Conservation (phyloP, 2,329 filamentous ascomycete species). For the Ophiosphaerella korrae region DNA sequence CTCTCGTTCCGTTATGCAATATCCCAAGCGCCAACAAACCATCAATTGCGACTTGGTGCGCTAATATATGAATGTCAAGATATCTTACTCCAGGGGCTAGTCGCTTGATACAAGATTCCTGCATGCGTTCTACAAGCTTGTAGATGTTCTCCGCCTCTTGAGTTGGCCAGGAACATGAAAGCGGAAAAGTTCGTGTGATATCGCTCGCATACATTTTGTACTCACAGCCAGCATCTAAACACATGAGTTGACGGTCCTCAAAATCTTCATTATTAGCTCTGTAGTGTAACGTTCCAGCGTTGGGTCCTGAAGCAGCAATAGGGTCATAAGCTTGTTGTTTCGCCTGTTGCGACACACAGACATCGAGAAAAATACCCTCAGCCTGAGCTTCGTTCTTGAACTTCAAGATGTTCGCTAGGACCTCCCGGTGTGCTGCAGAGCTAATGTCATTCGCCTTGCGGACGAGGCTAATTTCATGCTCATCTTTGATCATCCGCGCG, state of each 20-base stretch:
- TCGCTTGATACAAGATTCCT: constrained; percentile 71
- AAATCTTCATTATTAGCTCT: constrained; percentile 76
- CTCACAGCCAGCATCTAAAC: constrained; percentile 88
- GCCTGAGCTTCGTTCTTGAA: constrained; percentile 82
- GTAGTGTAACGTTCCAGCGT: constrained; percentile 88
- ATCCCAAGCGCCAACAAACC: constrained; percentile 76
- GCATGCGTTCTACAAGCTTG: constrained; percentile 79
- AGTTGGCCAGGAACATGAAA: constrained; percentile 71
- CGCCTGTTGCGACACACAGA: constrained; percentile 74
- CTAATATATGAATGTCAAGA: constrained; percentile 73
- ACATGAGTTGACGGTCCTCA: constrained; percentile 71
- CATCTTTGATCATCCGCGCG: constrained; percentile 80
- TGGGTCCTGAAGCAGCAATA: constrained; percentile 85
- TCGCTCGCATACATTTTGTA: constrained; percentile 86
- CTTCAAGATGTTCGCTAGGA: constrained; percentile 66
- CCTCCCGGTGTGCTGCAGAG: constrained; percentile 73
- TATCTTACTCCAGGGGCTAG: constrained; percentile 73
- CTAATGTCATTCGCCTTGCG: constrained; percentile 81
- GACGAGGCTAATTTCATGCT: constrained; percentile 81
- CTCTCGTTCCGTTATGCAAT: constrained; percentile 65
- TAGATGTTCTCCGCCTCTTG: constrained; percentile 75
- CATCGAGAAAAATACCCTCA: constrained; percentile 75
- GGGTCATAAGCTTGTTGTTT: constrained; percentile 82
- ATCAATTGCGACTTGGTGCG: constrained; percentile 72
- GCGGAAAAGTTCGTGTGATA: constrained; percentile 84